Conservation (phyloP, 2,329 filamentous ascomycete species). For the Diaporthe destruens region DNA sequence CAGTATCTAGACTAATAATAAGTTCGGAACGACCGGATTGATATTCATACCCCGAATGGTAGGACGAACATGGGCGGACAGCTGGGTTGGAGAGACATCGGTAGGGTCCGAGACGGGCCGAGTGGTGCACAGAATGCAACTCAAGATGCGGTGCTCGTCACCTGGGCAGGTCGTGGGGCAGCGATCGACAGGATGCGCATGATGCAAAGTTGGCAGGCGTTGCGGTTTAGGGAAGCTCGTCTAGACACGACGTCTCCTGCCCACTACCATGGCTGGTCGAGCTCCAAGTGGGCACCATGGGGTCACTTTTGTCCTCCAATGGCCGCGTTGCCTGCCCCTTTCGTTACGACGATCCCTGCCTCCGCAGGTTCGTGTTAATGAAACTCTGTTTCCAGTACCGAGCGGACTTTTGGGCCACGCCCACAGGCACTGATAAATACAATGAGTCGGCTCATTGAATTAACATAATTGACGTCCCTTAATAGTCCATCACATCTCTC, state of each 20-base stretch:
- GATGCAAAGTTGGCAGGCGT: conserved; percentile 16
- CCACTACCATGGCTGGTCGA: background rate
- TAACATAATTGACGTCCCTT: background rate
- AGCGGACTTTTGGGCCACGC: background rate
- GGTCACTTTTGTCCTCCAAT: conserved; percentile 31
- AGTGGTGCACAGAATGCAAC: background rate
- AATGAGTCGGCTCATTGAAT: background rate
- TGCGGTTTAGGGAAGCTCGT: conserved; percentile 14
- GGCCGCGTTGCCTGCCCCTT: background rate
- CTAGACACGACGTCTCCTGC: conserved; percentile 7
- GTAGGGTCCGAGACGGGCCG: conserved; percentile 30
- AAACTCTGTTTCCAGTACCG: conserved; percentile 32
- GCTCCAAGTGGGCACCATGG: conserved; percentile 14
- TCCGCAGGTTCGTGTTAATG: conserved; percentile 18
- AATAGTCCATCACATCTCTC: conserved; percentile 7
- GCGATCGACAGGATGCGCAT: conserved; percentile 23
- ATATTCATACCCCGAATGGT: background rate
- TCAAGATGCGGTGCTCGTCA: conserved; percentile 1
- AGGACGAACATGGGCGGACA: background rate
- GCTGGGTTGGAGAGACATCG: conserved; percentile 6
- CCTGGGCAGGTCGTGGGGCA: conserved; percentile 3
- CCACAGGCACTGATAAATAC: conserved; percentile 26
- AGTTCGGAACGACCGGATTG: background rate
- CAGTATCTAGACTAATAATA: background rate
- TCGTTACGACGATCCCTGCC: conserved; percentile 28